These are phyloP conservation scores for Lepiota venenata DNA, from an alignment of 768 basidiomycete species.

Conservation along the genomic window DNA sequence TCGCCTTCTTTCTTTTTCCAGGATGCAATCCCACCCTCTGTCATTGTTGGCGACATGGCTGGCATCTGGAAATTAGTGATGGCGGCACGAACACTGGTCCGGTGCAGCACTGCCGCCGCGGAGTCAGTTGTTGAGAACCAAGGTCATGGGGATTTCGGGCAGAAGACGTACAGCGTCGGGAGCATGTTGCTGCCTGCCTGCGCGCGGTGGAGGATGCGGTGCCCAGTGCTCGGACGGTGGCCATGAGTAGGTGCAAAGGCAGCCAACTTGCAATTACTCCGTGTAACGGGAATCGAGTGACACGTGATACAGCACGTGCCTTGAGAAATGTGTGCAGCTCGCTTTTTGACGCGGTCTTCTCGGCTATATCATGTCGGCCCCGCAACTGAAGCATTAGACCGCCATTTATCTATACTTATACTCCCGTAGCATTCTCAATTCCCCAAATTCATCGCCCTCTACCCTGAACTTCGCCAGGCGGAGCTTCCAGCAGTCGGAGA, in stretches of 20 bases:
- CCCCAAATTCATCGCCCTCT: not conserved
- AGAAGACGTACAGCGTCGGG: constrained; percentile 13
- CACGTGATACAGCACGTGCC: constrained; percentile 2
- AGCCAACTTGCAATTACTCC: not conserved
- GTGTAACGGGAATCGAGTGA: not conserved
- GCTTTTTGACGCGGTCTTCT: constrained; percentile 1
- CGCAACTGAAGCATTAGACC: constrained; percentile 1
- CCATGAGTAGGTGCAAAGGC: constrained; percentile 16
- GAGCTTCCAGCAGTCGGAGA: not conserved
- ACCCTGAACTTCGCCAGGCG: not conserved
- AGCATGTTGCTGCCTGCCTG: not conserved
- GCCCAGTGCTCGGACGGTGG: constrained; percentile 12
- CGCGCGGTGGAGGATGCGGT: not conserved
- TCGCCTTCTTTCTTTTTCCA: constrained; percentile 94
- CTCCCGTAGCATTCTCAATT: not conserved
- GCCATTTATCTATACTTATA: constrained; percentile 14
- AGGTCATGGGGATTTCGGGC: not conserved
- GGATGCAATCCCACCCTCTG: constrained; percentile 84
- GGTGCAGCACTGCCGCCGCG: constrained; percentile 14
- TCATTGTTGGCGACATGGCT: constrained; percentile 97
- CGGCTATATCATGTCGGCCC: constrained; percentile 4
- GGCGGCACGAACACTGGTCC: constrained; percentile 13
- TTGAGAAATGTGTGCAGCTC: no score
- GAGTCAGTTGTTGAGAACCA: not conserved
- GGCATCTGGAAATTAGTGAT: constrained; percentile 56